Evolutionary conservation across 1,284 basidiomycete genomes (phyloP).

Genomic region (Apiotrichum sp.): DNA sequence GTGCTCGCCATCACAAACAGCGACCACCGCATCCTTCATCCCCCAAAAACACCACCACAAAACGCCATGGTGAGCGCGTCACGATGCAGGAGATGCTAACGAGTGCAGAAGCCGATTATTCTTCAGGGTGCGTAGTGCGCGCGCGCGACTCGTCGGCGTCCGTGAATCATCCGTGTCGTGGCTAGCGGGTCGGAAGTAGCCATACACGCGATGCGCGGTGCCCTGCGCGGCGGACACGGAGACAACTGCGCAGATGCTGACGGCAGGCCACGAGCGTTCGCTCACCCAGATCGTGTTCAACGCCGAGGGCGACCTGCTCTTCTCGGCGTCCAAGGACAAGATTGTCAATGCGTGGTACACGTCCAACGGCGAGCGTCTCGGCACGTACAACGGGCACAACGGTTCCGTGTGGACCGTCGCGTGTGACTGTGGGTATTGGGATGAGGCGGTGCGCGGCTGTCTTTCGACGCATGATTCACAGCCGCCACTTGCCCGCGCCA

Average conservation of each 20-base stretch:
- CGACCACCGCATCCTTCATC: not conserved
- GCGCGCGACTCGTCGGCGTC: no score
- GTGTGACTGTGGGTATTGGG: slow-evolving; percentile 70
- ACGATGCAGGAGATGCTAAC: not conserved
- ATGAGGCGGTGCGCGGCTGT: no score
- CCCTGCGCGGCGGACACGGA: no score
- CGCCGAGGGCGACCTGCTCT: slow-evolving; percentile 89
- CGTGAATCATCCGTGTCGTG: no score
- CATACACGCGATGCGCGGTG: no score
- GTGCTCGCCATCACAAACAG: slow-evolving; percentile 1
- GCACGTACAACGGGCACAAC: slow-evolving; percentile 95
- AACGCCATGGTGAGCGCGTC: slow-evolving; percentile 14
- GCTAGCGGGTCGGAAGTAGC: no score
- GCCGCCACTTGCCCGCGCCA: not conserved
- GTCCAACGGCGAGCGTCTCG: slow-evolving; percentile 96
- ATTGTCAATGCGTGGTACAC: slow-evolving; percentile 96
- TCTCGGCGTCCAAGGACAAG: slow-evolving; percentile 93
- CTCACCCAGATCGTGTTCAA: slow-evolving; percentile 98
- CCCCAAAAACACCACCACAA: slow-evolving; percentile 2
- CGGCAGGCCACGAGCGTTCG: slow-evolving; percentile 87
- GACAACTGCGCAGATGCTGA: no score
- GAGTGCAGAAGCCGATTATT: slow-evolving; percentile 46
- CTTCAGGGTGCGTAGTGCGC: slow-evolving; percentile 34
- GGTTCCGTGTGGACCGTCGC: slow-evolving; percentile 96
- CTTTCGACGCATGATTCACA: no score